A percentile compares a stretch with the other conserved stretches of the same genome.
Conservation (phyloP, 176 grass and related monocot genomes). For the Aegilops tauschii region DNA sequence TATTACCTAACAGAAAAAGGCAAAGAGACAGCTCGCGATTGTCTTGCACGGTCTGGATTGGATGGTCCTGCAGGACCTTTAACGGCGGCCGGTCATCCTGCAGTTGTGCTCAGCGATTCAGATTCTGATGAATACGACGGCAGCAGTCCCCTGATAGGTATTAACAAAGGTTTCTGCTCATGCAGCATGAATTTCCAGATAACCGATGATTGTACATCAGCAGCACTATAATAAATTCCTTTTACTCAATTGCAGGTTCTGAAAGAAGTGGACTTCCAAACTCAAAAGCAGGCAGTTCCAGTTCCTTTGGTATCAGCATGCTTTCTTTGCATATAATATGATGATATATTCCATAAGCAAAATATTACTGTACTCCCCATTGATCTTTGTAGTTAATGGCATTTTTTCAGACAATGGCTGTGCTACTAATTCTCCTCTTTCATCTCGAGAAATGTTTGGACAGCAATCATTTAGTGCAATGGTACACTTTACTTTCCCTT, state of each 20-base stretch:
- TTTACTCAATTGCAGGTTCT: background rate
- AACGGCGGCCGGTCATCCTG: background rate
- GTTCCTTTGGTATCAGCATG: conserved; percentile 38
- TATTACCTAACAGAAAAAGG: conserved; percentile 82
- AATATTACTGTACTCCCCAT: background rate
- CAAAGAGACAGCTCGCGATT: conserved; percentile 52
- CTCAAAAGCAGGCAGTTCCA: conserved; percentile 22
- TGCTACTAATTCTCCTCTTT: conserved; percentile 17
- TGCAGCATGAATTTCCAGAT: background rate
- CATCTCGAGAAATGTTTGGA: conserved; percentile 31
- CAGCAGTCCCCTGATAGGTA: conserved; percentile 27
- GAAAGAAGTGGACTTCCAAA: conserved; percentile 24
- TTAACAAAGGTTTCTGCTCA: conserved; percentile 29
- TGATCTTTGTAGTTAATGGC: conserved; percentile 14
- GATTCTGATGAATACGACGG: conserved; percentile 41
- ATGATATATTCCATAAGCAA: background rate
- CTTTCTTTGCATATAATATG: conserved; percentile 29
- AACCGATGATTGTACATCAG: background rate
- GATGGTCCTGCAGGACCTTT: conserved; percentile 22
- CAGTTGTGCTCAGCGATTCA: conserved; percentile 45
- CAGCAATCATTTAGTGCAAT: conserved; percentile 40
- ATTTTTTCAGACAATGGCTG: conserved; percentile 24
- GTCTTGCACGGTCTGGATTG: conserved; percentile 60
- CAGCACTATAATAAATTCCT: background rate
- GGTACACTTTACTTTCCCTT: conserved; percentile 31